These are phyloP conservation scores for Plasmodium reichenowi DNA, from an alignment of 169 alveolate species.

Conservation along the genomic window DNA sequence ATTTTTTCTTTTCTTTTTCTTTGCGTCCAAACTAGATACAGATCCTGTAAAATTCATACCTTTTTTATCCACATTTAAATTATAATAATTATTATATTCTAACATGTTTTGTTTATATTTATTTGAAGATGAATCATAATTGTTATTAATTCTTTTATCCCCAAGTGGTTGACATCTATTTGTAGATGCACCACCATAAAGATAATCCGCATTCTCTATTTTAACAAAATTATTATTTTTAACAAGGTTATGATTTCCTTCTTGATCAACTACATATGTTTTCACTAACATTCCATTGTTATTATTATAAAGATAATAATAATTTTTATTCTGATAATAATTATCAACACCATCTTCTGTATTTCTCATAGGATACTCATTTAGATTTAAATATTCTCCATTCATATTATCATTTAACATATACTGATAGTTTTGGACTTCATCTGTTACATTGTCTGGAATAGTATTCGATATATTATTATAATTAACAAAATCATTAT, in stretches of 20 bases:
- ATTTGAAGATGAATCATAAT: not conserved
- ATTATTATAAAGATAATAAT: slow-evolving; percentile 12
- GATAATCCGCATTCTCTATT: not conserved
- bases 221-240: not conserved
- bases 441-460: not conserved
- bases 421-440: slow-evolving; percentile 6
- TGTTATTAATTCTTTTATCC: not conserved
- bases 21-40: slow-evolving; percentile 3
- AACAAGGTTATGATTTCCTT: no score
- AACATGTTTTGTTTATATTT: slow-evolving; percentile 2
- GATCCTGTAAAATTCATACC: not conserved
- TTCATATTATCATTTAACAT: slow-evolving; percentile 13
- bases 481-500: no score
- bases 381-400: slow-evolving; percentile 1
- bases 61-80: not conserved
- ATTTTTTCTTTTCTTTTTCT: not conserved
- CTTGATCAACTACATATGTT: no score
- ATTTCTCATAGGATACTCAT: not conserved
- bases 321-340: not conserved
- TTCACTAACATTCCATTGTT: not conserved
- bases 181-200: no score
- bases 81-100: not conserved
- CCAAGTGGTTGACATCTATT: no score
- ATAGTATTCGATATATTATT: no score
- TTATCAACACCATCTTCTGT: not conserved